Conservation (phyloP, 2,329 filamentous ascomycete genomes). For the Fonsecaea nubica region DNA sequence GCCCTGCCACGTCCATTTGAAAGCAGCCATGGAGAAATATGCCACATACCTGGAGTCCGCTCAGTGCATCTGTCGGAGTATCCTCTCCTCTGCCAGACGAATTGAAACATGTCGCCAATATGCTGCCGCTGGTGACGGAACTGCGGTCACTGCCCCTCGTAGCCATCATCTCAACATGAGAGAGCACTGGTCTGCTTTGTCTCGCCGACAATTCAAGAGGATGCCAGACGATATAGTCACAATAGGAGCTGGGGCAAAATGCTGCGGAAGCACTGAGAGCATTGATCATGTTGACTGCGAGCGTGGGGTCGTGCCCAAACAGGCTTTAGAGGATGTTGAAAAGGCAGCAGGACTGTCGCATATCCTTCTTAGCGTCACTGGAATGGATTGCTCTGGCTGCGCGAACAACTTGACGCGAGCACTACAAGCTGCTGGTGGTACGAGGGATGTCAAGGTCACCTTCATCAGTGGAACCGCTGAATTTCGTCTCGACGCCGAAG, state of each 20-base stretch:
- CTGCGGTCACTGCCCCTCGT: slow-evolving; percentile 10
- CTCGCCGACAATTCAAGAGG: slow-evolving; percentile 14
- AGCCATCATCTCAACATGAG: slow-evolving; percentile 25
- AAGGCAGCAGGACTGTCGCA: slow-evolving; percentile 29
- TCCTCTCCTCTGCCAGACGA: slow-evolving; percentile 29
- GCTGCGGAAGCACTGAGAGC: slow-evolving; percentile 21
- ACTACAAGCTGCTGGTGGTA: slow-evolving; percentile 29
- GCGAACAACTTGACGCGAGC: slow-evolving; percentile 37
- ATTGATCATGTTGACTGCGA: slow-evolving; percentile 13
- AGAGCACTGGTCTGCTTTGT: slow-evolving; percentile 16
- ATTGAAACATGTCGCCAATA: slow-evolving; percentile 16
- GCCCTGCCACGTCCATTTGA: slow-evolving; percentile 39
- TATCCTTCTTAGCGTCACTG: slow-evolving; percentile 32
- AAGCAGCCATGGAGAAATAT: slow-evolving; percentile 41
- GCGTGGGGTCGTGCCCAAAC: neutral
- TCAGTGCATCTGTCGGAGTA: slow-evolving; percentile 41
- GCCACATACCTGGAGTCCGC: slow-evolving; percentile 41
- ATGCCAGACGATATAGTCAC: slow-evolving; percentile 9
- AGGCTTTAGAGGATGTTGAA: slow-evolving; percentile 23
- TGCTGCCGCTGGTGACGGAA: slow-evolving; percentile 1
- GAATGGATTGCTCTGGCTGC: slow-evolving; percentile 40
- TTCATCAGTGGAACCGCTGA: slow-evolving; percentile 38
- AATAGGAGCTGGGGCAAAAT: slow-evolving; percentile 19
- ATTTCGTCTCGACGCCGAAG: slow-evolving; percentile 51
- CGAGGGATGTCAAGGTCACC: slow-evolving; percentile 35